phyloP scores from a whole-genome alignment of 495 filamentous ascomycete species.

The Echria macrotheca region DNA sequence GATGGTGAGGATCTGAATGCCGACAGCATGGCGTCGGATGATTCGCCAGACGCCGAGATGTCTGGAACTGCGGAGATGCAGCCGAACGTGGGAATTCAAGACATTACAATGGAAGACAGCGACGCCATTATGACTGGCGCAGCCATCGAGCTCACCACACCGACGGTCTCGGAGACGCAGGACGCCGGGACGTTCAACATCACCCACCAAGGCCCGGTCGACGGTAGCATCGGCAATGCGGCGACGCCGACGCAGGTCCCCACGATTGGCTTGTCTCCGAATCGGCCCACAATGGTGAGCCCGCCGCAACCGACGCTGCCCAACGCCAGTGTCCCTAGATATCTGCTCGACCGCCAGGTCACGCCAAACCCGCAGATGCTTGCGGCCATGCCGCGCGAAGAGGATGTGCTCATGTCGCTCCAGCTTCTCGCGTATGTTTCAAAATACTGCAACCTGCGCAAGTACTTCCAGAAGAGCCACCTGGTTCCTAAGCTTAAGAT shows the following conservation, averaged over 20 bases:
- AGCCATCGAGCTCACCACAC: constrained; percentile 66
- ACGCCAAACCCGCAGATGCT: constrained; percentile 62
- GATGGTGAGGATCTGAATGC: constrained; percentile 81
- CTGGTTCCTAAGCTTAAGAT: constrained; percentile 90
- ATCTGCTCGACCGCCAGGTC: constrained; percentile 65
- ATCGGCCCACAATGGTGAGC: constrained; percentile 65
- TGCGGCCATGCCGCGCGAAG: constrained; percentile 87
- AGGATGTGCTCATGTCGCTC: constrained; percentile 97
- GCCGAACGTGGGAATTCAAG: constrained; percentile 69
- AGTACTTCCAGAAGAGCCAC: constrained; percentile 93
- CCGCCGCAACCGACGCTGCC: constrained; percentile 64
- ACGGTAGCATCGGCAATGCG: constrained; percentile 77
- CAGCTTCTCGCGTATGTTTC: constrained; percentile 96
- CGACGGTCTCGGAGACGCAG: constrained; percentile 73
- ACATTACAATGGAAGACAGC: constrained; percentile 68
- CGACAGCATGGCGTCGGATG: constrained; percentile 70
- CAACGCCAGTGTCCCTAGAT: constrained; percentile 61
- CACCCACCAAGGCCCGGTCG: constrained; percentile 80
- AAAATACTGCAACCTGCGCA: constrained; percentile 93
- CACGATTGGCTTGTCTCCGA: constrained; percentile 69
- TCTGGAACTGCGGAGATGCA: constrained; percentile 75
- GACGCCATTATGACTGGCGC: constrained; percentile 73
- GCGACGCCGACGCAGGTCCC: constrained; percentile 47
- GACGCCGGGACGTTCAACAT: constrained; percentile 93
- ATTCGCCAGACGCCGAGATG: constrained; percentile 57